Evolutionary conservation across 192 early-diverging fungal species (phyloP).

Genomic region (Coemansia sp.): DNA sequence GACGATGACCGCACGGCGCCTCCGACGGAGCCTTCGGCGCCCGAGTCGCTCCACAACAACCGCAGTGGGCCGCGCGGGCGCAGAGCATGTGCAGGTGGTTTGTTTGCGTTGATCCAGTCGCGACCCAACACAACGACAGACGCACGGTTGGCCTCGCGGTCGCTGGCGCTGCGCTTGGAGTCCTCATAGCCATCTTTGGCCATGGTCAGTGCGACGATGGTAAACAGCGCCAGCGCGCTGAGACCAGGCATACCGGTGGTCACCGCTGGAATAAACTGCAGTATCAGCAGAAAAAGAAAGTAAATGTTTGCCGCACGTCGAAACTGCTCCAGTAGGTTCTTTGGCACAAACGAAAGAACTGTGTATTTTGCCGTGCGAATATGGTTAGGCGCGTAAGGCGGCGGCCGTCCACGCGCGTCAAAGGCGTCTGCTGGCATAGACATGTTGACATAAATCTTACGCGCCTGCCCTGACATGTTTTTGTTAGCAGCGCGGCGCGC

Average conservation of each 20-base stretch:
- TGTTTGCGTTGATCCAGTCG: slow-evolving; percentile 67
- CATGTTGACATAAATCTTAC: slow-evolving; percentile 66
- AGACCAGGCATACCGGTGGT: slow-evolving; percentile 66
- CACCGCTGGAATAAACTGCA: slow-evolving; percentile 77
- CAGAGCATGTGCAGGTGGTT: slow-evolving; percentile 31
- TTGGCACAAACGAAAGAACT: slow-evolving; percentile 84
- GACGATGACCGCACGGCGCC: slow-evolving; percentile 1
- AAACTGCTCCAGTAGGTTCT: slow-evolving; percentile 97
- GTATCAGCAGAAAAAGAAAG: slow-evolving; percentile 84
- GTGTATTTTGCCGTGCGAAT: slow-evolving; percentile 92
- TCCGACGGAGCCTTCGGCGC: slow-evolving; percentile 40
- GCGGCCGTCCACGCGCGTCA: slow-evolving; percentile 51
- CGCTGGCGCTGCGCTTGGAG: slow-evolving; percentile 78
- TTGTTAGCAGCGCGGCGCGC: slow-evolving; percentile 12
- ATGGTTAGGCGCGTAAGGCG: slow-evolving; percentile 65
- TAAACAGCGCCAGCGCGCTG: slow-evolving; percentile 76
- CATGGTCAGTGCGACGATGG: slow-evolving; percentile 76
- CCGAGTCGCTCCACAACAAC: slow-evolving; percentile 49
- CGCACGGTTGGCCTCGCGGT: slow-evolving; percentile 78
- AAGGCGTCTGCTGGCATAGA: slow-evolving; percentile 55
- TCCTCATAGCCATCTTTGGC: slow-evolving; percentile 94
- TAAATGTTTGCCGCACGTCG: slow-evolving; percentile 93
- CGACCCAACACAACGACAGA: slow-evolving; percentile 51
- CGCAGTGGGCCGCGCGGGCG: slow-evolving; percentile 47
- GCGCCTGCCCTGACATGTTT: slow-evolving; percentile 20